Evolutionary conservation across 2,329 filamentous ascomycete genomes (phyloP).

Genomic region (Fusarium proliferatum): DNA sequence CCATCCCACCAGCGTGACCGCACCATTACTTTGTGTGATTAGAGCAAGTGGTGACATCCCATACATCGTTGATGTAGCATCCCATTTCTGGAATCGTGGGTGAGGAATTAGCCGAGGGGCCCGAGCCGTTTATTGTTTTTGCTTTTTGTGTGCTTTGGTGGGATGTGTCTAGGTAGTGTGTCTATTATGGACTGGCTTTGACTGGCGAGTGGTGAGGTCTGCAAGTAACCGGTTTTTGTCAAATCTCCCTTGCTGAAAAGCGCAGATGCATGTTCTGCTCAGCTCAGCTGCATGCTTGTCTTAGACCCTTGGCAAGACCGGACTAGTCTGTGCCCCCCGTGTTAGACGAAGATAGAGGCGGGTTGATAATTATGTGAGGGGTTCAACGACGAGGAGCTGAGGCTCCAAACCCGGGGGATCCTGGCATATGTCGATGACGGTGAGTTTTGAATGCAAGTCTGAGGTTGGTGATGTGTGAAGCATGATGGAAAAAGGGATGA

Average conservation of each 20-base stretch:
- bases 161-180: not conserved
- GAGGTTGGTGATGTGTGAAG: not conserved
- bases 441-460: slow-evolving; percentile 1
- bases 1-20: slow-evolving; percentile 10
- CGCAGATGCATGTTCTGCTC: not conserved
- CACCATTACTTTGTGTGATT: slow-evolving; percentile 2
- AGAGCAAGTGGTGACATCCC: slow-evolving; percentile 1
- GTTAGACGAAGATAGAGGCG: not conserved
- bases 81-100: slow-evolving; percentile 5
- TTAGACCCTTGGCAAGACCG: slow-evolving; percentile 24
- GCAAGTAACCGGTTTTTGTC: slow-evolving; percentile 9
- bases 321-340: slow-evolving; percentile 5
- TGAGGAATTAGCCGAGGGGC: slow-evolving; percentile 24
- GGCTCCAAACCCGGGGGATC: slow-evolving; percentile 22
- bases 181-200: not conserved
- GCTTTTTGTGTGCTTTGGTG: slow-evolving; percentile 19
- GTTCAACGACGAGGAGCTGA: slow-evolving; percentile 12
- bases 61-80: not conserved
- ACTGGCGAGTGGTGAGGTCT: not conserved
- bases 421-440: slow-evolving; percentile 5
- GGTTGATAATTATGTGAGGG: slow-evolving; percentile 29
- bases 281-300: slow-evolving; percentile 25
- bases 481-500: slow-evolving; percentile 20
- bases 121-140: slow-evolving; percentile 28
- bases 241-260: slow-evolving; percentile 19